These are phyloP conservation scores for Penicillium antarcticum DNA, from an alignment of 495 filamentous ascomycete species.

Conservation along the genomic window DNA sequence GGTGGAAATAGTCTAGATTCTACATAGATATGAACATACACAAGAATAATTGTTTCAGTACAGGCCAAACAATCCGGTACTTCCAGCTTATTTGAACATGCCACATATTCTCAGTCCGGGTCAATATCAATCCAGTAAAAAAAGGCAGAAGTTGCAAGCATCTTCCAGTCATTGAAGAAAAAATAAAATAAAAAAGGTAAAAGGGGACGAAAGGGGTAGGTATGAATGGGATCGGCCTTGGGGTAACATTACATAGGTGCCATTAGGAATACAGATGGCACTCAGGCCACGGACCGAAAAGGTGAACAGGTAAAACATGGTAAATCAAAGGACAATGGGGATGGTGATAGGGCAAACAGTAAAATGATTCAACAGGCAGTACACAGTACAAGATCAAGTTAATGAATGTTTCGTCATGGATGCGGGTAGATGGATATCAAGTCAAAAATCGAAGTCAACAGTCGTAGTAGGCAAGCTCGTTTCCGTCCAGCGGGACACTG, in stretches of 20 bases:
- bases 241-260: constrained; percentile 2
- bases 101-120: constrained; percentile 6
- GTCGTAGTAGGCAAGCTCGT: constrained; percentile 15
- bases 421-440: constrained; percentile 12
- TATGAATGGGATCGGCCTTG: not conserved
- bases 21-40: constrained; percentile 8
- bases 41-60: constrained; percentile 3
- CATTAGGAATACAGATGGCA: constrained; percentile 1
- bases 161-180: not conserved
- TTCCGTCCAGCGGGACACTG: constrained; percentile 24
- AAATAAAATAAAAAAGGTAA: not conserved
- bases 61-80: constrained; percentile 10
- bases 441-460: not conserved
- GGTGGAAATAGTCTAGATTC: not conserved
- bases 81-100: constrained; percentile 16
- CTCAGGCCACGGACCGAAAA: not conserved
- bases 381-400: not conserved
- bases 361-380: constrained; percentile 2
- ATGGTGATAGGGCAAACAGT: not conserved
- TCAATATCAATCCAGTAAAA: constrained; percentile 3
- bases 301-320: not conserved
- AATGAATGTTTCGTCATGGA: constrained; percentile 23
- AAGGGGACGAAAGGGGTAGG: not conserved
- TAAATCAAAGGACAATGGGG: not conserved
- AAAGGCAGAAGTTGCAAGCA: constrained; percentile 5